Percentiles rank a stretch among this genome's conserved stretches.
Conservation (phyloP, 2,329 filamentous ascomycete genomes). For the Fusarium austroafricanum region DNA sequence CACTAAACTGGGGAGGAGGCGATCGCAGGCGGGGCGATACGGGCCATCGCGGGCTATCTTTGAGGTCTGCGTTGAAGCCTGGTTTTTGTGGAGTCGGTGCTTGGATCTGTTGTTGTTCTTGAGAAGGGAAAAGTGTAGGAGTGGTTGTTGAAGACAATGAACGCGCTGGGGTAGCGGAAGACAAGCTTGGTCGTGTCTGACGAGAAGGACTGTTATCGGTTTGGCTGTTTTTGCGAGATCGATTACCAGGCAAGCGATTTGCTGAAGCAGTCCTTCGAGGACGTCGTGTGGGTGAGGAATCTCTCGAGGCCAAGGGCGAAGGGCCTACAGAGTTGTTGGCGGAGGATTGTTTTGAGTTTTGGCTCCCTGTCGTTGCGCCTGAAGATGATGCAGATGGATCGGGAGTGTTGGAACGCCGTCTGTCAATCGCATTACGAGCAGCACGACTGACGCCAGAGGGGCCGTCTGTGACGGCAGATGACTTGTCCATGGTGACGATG, state of each 20-base stretch:
- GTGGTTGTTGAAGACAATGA: conserved; percentile 75
- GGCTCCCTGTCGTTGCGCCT: conserved; percentile 43
- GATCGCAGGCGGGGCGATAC: conserved; percentile 81
- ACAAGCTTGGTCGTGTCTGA: conserved; percentile 61
- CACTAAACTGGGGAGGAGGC: conserved; percentile 70
- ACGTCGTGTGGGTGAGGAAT: conserved; percentile 61
- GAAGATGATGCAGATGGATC: conserved; percentile 41
- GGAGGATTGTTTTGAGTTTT: conserved; percentile 53
- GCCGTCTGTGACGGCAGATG: conserved; percentile 47
- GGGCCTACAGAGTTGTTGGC: conserved; percentile 52
- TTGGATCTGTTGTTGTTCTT: conserved; percentile 71
- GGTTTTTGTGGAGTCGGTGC: conserved; percentile 74
- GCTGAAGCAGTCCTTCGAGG: conserved; percentile 51
- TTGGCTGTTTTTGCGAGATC: conserved; percentile 73
- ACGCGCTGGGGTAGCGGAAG: conserved; percentile 72
- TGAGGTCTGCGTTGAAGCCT: conserved; percentile 60
- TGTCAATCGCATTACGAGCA: conserved; percentile 33
- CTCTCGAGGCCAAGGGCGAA: conserved; percentile 57
- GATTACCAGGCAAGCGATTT: conserved; percentile 54
- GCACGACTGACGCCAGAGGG: conserved; percentile 37
- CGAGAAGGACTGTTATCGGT: conserved; percentile 74
- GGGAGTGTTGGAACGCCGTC: conserved; percentile 40
- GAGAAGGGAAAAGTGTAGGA: conserved; percentile 71
- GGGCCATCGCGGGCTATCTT: conserved; percentile 77
- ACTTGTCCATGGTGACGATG: conserved; percentile 52